Evolutionary conservation across 331 rosid genomes (phyloP), one percentile per base, ranked within the genome.

Genomic region (Quercus phellos): DNA sequence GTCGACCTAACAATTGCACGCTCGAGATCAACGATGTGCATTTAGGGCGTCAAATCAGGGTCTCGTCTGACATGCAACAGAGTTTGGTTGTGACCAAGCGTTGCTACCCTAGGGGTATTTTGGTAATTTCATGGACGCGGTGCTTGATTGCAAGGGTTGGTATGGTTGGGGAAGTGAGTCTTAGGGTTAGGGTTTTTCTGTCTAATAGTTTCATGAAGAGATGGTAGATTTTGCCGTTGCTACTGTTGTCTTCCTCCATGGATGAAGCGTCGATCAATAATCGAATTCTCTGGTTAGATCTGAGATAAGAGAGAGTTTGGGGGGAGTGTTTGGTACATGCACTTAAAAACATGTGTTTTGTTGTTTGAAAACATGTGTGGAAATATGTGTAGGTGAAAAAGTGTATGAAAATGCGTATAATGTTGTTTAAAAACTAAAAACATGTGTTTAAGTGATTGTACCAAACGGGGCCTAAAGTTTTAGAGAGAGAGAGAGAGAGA

Each of bases 101-200:
- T 85, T 87, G 95, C 46, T 67, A 84, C 14, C 19, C 79, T 11
- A 85, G 60, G 73, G 89, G 91, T 56, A 90, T 83, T 72, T 84
- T 88, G 73, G 98, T 90, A 82, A 81, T 79, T 16, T 88, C 75
- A 51, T 76, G 83, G 11, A 93, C 86, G 50, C 93, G 90, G 34
- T 75, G 79, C 84, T 90, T 95, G 42, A 95, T 71, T 73, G 84
- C 84, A 60, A 26, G 35, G 14, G 87, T 85, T 74, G 38, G 56
- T 16, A 91, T 74, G 2, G 55, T 77, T 13, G 94, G 93, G 69
- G 92, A 85, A 2, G 85, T 72, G 85, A 90, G 85, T 69, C 79
- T 77, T 51, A 95, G 91, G 87, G 88, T 84, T 68, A 90, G 90
- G 92, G 99, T 90, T 87, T 90, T 91, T 5, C 99, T 92, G 35